Evolutionary conservation across 1,139 yeast genomes (phyloP), one percentile per base, ranked within the genome.

Genomic region (Hansenula lynferdii): DNA sequence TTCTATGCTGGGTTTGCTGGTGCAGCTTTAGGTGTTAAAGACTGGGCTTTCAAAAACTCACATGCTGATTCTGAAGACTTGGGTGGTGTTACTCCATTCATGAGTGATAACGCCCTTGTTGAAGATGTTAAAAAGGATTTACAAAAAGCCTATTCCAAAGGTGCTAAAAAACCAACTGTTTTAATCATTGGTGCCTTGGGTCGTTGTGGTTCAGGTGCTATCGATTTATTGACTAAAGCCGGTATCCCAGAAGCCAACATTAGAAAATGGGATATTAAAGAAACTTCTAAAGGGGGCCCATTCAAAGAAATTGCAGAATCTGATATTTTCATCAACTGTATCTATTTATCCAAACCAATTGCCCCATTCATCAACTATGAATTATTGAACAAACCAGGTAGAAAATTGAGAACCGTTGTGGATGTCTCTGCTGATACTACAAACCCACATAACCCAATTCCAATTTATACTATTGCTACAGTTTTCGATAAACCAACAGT

Each of bases 1-100:
- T 94, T 78, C 70, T 92, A 92, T 62, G 98, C 99, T 35, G 98
- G 98, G 19, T 92, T 94, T 60, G 98, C 97, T 12, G 98, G 98
- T 57, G 97, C 99, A 35, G 98, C 98, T 23, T 67, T 92, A 41
- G 98, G 98, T 56, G 73, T 90, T 39, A 78, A 78, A 59, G 96
- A 89, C 62, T 92, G 97, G 97, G 85, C 95, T 35, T 85, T 84
- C 69, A 89, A 90, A 67, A 92, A 85, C 61, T 65, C 80, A 23
- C 80, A 85, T 57, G 44, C 82, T 9, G 70, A 69, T 47, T 80
- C 77, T 55, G 77, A 77, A 53, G 80, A 85, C 50, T 69, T 85
- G 57, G 83, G 85, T 17, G 85, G 89, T 41, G 83, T 90, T 31
- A 60, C 78, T 33, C 95, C 97, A 37, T 90, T 82, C 64, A 82